A percentile compares a stretch with the other conserved stretches of the same genome.
phyloP scores from a whole-genome alignment of 768 basidiomycete genomes.

The Epithele typhae region DNA sequence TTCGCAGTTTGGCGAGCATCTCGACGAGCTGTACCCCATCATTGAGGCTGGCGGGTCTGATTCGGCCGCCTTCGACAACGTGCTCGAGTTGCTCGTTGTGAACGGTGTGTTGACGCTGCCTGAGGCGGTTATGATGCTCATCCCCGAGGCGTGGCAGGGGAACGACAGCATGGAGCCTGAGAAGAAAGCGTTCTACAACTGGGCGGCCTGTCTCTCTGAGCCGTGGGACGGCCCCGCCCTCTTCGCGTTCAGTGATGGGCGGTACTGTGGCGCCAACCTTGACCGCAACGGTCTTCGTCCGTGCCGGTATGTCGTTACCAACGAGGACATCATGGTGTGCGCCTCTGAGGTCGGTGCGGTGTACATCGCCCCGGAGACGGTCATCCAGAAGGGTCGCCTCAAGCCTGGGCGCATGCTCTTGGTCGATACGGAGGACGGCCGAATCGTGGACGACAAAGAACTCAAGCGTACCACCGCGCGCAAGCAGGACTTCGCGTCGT shows the following conservation, averaged over 20 bases:
- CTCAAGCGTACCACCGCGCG: conserved; percentile 89
- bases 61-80: conserved; percentile 98
- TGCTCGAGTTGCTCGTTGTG: conserved; percentile 92
- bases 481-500: conserved; percentile 93
- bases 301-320: conserved; percentile 94
- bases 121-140: conserved; percentile 98
- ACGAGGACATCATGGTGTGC: conserved; percentile 96
- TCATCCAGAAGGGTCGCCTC: conserved; percentile 93
- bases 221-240: conserved; percentile 99
- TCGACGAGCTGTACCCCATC: conserved; percentile 95
- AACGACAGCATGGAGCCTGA: conserved; percentile 95
- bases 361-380: conserved; percentile 87
- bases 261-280: conserved; percentile 96
- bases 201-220: conserved; percentile 96
- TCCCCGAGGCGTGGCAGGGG: conserved; percentile 98
- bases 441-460: conserved; percentile 97
- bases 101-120: conserved; percentile 96
- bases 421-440: conserved; percentile 92
- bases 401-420: conserved; percentile 99
- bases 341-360: conserved; percentile 96
- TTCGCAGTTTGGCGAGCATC: conserved; percentile 87
- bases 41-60: conserved; percentile 97
- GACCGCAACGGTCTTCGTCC: conserved; percentile 98
- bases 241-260: conserved; percentile 97
- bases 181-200: conserved; percentile 96